Conservation (phyloP, 1,284 basidiomycete species). For the Termitomyces sp. region DNA sequence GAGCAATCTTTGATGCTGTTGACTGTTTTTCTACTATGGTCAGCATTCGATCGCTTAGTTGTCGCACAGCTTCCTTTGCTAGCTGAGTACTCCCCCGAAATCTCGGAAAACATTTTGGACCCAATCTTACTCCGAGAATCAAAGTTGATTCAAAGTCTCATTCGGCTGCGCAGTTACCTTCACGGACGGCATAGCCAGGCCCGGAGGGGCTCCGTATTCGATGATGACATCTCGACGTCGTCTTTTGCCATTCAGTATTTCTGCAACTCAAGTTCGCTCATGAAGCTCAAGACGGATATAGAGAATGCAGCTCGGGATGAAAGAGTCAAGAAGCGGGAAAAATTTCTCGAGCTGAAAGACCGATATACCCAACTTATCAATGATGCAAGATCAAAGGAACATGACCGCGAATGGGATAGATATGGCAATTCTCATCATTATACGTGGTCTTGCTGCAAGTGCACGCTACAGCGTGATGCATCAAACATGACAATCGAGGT, state of each 20-base stretch:
- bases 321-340: conserved; percentile 17
- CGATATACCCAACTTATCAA: conserved; percentile 17
- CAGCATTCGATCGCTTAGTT: conserved; percentile 36
- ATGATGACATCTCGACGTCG: not conserved
- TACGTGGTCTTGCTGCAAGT: not conserved
- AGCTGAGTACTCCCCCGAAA: conserved; percentile 38
- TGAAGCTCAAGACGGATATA: conserved; percentile 24
- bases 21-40: conserved; percentile 38
- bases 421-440: not conserved
- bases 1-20: conserved; percentile 38
- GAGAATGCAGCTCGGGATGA: conserved; percentile 18
- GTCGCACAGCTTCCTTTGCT: conserved; percentile 32
- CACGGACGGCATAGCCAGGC: conserved; percentile 20
- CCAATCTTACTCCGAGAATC: conserved; percentile 32
- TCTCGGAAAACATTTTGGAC: conserved; percentile 31
- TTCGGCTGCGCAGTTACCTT: conserved; percentile 26
- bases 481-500: conserved; percentile 27
- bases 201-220: conserved; percentile 19
- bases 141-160: conserved; percentile 23
- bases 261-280: conserved; percentile 15
- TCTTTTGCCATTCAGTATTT: conserved; percentile 31
- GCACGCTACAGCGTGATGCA: conserved; percentile 5
- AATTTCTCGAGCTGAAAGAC: conserved; percentile 20
- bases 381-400: not conserved
- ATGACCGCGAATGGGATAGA: not conserved